A percentile compares a stretch with the other conserved stretches of the same genome.
Evolutionary conservation across 1,284 basidiomycete genomes (phyloP).

Genomic region (Uromyces viciae-fabae): DNA sequence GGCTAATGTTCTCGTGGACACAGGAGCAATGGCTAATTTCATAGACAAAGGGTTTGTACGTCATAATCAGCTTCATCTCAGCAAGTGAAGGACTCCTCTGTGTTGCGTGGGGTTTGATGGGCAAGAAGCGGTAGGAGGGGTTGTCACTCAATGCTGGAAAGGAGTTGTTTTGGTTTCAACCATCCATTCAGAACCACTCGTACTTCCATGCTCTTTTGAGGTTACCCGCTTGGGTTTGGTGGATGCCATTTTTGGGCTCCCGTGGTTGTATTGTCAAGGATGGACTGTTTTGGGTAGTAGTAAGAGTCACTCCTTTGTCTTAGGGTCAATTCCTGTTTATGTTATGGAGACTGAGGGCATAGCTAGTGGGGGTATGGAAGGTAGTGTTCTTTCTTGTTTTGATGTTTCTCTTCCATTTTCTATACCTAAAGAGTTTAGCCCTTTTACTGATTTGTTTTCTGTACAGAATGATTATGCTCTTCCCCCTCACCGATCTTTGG

Average conservation of each 20-base stretch:
- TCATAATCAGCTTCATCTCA: neutral
- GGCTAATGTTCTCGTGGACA: neutral
- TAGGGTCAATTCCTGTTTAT: neutral
- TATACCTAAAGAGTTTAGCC: neutral
- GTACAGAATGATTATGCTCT: neutral
- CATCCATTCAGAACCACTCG: neutral
- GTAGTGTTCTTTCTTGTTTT: neutral
- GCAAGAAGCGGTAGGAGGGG: neutral
- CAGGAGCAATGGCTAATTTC: neutral
- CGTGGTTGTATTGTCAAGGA: constrained; percentile 21
- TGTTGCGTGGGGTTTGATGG: constrained; percentile 1
- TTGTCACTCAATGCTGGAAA: neutral
- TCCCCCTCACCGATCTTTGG: neutral
- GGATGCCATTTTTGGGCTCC: constrained; percentile 29
- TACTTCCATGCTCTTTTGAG: neutral
- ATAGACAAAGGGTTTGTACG: neutral
- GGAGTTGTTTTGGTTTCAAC: neutral
- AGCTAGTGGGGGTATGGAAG: neutral
- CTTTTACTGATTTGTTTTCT: neutral
- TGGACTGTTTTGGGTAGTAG: neutral
- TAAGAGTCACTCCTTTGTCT: neutral
- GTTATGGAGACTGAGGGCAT: neutral
- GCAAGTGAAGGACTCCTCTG: neutral
- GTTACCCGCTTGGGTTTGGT: constrained; percentile 3
- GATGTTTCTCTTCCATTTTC: too few relatives aligned